phyloP scores from a whole-genome alignment of 768 basidiomycete genomes.

The Macrolepiota dolichaula region DNA sequence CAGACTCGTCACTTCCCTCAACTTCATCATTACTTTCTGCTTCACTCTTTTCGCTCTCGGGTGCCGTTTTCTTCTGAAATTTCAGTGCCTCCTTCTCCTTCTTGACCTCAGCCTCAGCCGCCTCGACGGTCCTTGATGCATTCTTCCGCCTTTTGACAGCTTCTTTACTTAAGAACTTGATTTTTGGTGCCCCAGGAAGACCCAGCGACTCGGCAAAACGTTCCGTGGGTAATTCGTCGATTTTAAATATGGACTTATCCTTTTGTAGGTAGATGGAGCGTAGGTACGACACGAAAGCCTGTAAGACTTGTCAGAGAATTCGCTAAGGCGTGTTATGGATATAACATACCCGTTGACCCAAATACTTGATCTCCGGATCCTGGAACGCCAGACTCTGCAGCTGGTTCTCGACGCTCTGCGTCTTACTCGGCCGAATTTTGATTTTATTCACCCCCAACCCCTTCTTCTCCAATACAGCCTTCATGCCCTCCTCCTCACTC shows the following conservation, averaged over 20 bases:
- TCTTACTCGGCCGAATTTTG: conserved; percentile 87
- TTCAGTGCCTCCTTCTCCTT: conserved; percentile 15
- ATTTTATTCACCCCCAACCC: conserved; percentile 71
- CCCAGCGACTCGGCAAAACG: conserved; percentile 88
- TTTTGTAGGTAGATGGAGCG: conserved; percentile 92
- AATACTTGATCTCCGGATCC: conserved; percentile 95
- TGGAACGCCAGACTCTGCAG: conserved; percentile 92
- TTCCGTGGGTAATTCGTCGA: conserved; percentile 78
- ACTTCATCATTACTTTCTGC: conserved; percentile 24
- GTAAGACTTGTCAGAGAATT: conserved; percentile 5
- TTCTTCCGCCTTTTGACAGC: conserved; percentile 78
- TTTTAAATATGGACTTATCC: conserved; percentile 89
- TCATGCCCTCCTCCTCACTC: conserved; percentile 93
- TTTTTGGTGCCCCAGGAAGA: conserved; percentile 91
- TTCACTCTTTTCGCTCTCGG: conserved; percentile 11
- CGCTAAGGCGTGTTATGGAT: not conserved
- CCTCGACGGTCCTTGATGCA: conserved; percentile 45
- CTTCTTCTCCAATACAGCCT: conserved; percentile 65
- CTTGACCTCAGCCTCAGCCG: conserved; percentile 25
- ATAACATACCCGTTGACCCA: conserved; percentile 80
- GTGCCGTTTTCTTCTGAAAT: not conserved
- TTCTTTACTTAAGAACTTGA: conserved; percentile 77
- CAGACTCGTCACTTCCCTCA: conserved; percentile 19
- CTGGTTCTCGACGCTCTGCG: conserved; percentile 79
- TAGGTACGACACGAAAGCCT: conserved; percentile 96